A percentile compares a stretch with the other conserved stretches of the same genome.
Evolutionary conservation across 2,329 filamentous ascomycete species (phyloP).

Genomic region (Phialocephala subalpina): DNA sequence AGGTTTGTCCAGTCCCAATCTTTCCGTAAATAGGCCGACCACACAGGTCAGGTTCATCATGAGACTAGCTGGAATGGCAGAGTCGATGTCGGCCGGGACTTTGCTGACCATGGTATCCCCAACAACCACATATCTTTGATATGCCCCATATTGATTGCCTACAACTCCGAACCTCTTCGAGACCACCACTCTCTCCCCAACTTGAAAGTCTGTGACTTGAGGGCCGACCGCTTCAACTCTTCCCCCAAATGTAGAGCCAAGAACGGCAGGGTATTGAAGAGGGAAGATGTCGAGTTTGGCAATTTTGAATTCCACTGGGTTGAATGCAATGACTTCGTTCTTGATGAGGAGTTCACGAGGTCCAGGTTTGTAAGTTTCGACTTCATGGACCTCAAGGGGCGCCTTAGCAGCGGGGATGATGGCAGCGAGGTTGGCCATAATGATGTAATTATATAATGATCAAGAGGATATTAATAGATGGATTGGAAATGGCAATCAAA

Average conservation of each 20-base stretch:
- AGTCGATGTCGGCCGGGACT: conserved; percentile 12
- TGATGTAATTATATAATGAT: conserved; percentile 9
- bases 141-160: conserved; percentile 30
- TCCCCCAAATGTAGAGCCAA: conserved; percentile 44
- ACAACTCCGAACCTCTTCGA: conserved; percentile 14
- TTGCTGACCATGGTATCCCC: conserved; percentile 21
- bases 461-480: not conserved
- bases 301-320: conserved; percentile 47
- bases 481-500: not conserved
- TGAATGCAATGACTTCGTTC: conserved; percentile 45
- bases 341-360: conserved; percentile 43
- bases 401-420: conserved; percentile 39
- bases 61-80: conserved; percentile 25
- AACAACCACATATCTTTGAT: conserved; percentile 39
- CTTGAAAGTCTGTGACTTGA: conserved; percentile 37
- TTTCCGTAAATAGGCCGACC: conserved; percentile 36
- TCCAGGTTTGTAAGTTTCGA: conserved; percentile 44
- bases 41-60: conserved; percentile 40
- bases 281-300: conserved; percentile 36
- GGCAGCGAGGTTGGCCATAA: conserved; percentile 38
- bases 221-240: conserved; percentile 40
- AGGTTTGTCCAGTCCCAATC: conserved; percentile 18
- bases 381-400: conserved; percentile 44
- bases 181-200: conserved; percentile 41
- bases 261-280: conserved; percentile 40